These are phyloP conservation scores for Clathrospora elynae DNA, from an alignment of 2,329 filamentous ascomycete species.

Conservation along the genomic window DNA sequence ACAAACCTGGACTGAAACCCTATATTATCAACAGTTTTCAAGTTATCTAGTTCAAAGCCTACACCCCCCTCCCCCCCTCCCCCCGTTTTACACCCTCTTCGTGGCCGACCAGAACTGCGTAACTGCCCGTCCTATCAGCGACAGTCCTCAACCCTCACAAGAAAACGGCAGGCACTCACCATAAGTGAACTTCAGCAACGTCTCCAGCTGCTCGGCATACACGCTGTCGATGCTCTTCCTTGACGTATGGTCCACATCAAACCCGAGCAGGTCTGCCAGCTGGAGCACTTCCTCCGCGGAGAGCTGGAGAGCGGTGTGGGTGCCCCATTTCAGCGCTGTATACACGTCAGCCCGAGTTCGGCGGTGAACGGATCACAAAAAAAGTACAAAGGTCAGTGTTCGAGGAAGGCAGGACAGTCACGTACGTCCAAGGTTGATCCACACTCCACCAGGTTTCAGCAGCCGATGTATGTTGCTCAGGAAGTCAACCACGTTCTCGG, in stretches of 20 bases:
- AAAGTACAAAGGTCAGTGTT: slow-evolving; percentile 2
- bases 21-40: neutral
- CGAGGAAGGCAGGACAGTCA: slow-evolving; percentile 3
- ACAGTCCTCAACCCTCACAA: slow-evolving; percentile 4
- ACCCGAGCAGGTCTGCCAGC: slow-evolving; percentile 9
- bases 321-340: slow-evolving; percentile 15
- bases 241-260: slow-evolving; percentile 12
- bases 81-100: slow-evolving; percentile 8
- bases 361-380: slow-evolving; percentile 3
- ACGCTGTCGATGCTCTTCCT: slow-evolving; percentile 11
- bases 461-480: slow-evolving; percentile 13
- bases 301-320: slow-evolving; percentile 12
- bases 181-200: slow-evolving; percentile 13
- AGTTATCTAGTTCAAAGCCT: too few species aligned
- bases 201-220: slow-evolving; percentile 10
- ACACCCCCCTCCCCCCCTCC: too few species aligned
- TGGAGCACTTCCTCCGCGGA: slow-evolving; percentile 11
- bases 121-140: slow-evolving; percentile 4
- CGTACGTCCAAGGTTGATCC: slow-evolving; percentile 14
- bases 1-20: neutral
- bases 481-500: slow-evolving; percentile 9
- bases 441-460: slow-evolving; percentile 12
- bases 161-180: slow-evolving; percentile 3
- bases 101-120: slow-evolving; percentile 14
- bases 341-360: slow-evolving; percentile 4